Evolutionary conservation across 495 filamentous ascomycete genomes (phyloP), one percentile per base, ranked within the genome.

Genomic region (Delitschia confertaspora): DNA sequence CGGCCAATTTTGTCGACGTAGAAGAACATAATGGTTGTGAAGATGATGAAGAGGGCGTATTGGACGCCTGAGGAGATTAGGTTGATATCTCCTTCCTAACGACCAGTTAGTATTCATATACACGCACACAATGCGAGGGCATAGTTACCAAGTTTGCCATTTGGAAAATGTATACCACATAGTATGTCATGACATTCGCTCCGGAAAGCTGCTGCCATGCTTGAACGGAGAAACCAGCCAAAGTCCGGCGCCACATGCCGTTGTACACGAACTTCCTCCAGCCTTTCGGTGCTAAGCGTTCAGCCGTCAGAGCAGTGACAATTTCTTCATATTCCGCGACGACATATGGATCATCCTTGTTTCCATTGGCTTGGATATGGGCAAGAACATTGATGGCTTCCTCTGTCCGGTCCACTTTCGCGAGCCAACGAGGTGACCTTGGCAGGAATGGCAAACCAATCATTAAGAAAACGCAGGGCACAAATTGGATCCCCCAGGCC

Each of bases 1-100:
- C 82, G 79, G n/a, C 83, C 82, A n/a, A 75, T 78, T 24, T 70
- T 73, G 49, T 88, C 83, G 58, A 87, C 82, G 60, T 76, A 78
- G 43, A 82, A 75, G 58, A 80, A 82, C 54, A 79, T 79, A 38
- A 77, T 53, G 6, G 72, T 67, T 0, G 80, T 85, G 29, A 79
- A 80, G 49, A 83, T 66, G 47, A 86, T 77, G 64, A 86, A 84
- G 13, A 86, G 67, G 5, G 81, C 82, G 57, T 85, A 86, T 57
- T 85, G 82, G 33, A 85, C 72, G 9, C 75, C 75, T 0, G 79
- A 81, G 0, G 76, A 80, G 50, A 80, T 73, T 29, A 85, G 66
- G 39, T 75, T 77, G 35, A 78, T 67, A 60, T 85, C 74, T 23
- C 80, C 80, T 7, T 65, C 62, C n/a, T n/a, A n/a, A n/a, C n/a